Base-by-base conservation (phyloP, 2,329 filamentous ascomycete genomes). In the Diaporthe helianthi region DNA sequence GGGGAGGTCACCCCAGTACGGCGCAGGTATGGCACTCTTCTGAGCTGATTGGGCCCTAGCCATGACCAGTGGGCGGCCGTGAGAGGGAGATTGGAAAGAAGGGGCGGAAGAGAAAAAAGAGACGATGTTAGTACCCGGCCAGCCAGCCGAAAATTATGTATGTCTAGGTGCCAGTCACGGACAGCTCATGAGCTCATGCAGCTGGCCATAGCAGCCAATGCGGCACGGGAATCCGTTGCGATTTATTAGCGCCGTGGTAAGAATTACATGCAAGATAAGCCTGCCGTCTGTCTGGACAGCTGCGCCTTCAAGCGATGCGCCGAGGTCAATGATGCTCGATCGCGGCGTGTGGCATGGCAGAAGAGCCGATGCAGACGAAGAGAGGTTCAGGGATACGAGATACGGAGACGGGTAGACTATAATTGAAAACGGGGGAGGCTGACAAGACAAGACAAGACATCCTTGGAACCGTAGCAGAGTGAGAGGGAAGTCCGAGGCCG, bases 1-100 rank as follows among this genome's bases (percentile, higher is more conserved):
- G 70, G 87, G 86, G 72, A 89, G 80, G 76, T 87, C 79, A 77
- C 86, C 86, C 87, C 87, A 89, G 80, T 89, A 89, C 47, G 85
- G 83, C 69, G 84, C 74, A 66, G 83, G 79, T 83, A 85, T 86
- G 77, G 76, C 75, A 75, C 69, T 55, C 49, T 41, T 75, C 70
- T 71, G 72, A 69, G 69, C 73, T 69, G 65, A 60, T 64, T 66
- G 52, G 72, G 71, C 68, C 71, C 71, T 55, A 44, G 69, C 61
- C 51, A 66, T 71, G 60, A 64, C 63, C 52, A 52, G 61, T 54
- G 33, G 63, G 73, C 72, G 75, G 73, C 75, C 72, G 73, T 73
- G 71, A 73, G 17, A 24, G 73, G 72, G 71, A 74, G 72, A 71
- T 73, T 71, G 71, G 73, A 71, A 71, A 71, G 71, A 69, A 71